Evolutionary conservation across 2,329 filamentous ascomycete genomes (phyloP).

Genomic region (Alternaria burnsii): DNA sequence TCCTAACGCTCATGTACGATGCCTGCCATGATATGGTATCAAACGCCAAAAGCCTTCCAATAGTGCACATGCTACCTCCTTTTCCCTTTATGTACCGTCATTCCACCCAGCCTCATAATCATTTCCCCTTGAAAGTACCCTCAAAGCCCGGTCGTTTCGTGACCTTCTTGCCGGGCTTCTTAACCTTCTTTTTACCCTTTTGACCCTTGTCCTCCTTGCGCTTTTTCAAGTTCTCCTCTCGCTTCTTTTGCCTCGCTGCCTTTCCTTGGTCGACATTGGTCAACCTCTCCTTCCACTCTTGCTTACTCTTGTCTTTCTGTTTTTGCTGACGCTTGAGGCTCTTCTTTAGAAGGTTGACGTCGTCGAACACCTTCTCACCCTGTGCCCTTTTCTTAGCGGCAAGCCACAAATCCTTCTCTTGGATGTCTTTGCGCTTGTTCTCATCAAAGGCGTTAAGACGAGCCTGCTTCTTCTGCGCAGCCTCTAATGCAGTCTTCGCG

Average conservation of each 20-base stretch:
- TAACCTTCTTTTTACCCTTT: constrained; percentile 67
- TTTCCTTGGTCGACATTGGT: constrained; percentile 57
- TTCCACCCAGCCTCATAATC: constrained; percentile 1
- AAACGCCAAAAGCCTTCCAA: constrained; percentile 39
- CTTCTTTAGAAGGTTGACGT: constrained; percentile 85
- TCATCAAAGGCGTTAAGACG: constrained; percentile 78
- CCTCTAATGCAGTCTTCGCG: constrained; percentile 83
- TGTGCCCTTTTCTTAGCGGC: constrained; percentile 88
- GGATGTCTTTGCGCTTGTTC: constrained; percentile 82
- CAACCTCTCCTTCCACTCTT: constrained; percentile 72
- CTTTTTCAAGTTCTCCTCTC: constrained; percentile 68
- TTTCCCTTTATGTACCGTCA: constrained; percentile 8
- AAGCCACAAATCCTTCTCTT: constrained; percentile 94
- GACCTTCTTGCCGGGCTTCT: constrained; percentile 63
- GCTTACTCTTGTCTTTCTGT: constrained; percentile 88
- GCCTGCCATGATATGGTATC: constrained; percentile 39
- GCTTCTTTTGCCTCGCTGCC: constrained; percentile 60
- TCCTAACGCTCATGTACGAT: constrained; percentile 38
- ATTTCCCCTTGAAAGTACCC: constrained; percentile 69
- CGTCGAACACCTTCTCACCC: constrained; percentile 88
- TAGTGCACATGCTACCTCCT: constrained; percentile 22
- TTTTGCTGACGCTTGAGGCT: constrained; percentile 92
- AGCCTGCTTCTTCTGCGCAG: constrained; percentile 84
- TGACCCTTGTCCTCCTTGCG: constrained; percentile 80
- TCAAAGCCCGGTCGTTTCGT: constrained; percentile 64